Conservation (phyloP, 805 yeast species). For the Ogataea pilisensis region DNA sequence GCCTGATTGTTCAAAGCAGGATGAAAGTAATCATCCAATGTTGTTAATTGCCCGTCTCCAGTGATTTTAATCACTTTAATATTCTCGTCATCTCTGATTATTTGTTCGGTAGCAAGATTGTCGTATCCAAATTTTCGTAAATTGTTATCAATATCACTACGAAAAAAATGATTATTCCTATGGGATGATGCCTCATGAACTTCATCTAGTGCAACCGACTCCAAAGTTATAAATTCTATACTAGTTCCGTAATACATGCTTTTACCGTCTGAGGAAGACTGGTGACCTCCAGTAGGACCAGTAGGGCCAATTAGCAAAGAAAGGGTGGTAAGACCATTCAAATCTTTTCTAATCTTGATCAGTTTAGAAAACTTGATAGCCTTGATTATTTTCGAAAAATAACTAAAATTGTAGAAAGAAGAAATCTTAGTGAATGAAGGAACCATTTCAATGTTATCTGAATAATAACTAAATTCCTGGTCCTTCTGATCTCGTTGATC, state of each 20-base stretch:
- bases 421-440: constrained; percentile 31
- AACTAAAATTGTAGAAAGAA: constrained; percentile 46
- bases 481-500: background rate
- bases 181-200: background rate
- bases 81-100: constrained; percentile 32
- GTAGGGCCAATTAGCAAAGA: constrained; percentile 22
- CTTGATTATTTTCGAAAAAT: constrained; percentile 44
- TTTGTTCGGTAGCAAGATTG: constrained; percentile 25
- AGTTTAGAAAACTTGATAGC: constrained; percentile 48
- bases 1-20: constrained; percentile 1
- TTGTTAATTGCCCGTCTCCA: constrained; percentile 25
- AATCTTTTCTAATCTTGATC: constrained; percentile 53
- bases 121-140: constrained; percentile 21
- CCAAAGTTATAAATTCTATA: constrained; percentile 30
- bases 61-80: constrained; percentile 25
- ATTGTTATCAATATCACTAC: background rate
- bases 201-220: constrained; percentile 16
- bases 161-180: background rate
- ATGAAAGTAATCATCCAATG: constrained; percentile 28
- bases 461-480: background rate
- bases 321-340: constrained; percentile 37
- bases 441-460: constrained; percentile 10
- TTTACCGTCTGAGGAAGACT: constrained; percentile 12
- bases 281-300: constrained; percentile 3
- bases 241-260: constrained; percentile 24